phyloP scores from a whole-genome alignment of 129 eudicot species.

The Saussurea involucrata region DNA sequence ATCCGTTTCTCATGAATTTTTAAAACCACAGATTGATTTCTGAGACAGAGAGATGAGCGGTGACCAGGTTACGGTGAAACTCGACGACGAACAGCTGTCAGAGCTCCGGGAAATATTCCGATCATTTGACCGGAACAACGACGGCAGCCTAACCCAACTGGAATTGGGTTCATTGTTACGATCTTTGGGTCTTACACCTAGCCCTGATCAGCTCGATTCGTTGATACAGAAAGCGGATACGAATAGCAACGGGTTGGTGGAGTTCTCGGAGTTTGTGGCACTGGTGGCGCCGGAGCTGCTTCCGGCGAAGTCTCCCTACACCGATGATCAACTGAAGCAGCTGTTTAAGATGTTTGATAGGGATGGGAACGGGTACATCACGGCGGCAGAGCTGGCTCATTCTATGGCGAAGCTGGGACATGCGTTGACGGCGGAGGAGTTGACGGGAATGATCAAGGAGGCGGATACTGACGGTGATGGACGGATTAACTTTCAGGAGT shows the following conservation, averaged over 20 bases:
- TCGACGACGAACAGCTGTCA: constrained; percentile 76
- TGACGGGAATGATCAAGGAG: constrained; percentile 87
- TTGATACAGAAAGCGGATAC: constrained; percentile 87
- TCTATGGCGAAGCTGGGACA: constrained; percentile 95
- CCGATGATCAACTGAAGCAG: constrained; percentile 77
- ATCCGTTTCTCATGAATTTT: constrained; percentile 12
- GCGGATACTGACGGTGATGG: constrained; percentile 97
- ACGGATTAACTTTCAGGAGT: constrained; percentile 82
- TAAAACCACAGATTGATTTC: background rate
- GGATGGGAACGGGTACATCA: constrained; percentile 82
- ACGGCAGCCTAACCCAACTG: constrained; percentile 88
- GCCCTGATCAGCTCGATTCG: constrained; percentile 83
- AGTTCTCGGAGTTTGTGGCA: constrained; percentile 88
- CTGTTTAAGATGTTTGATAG: constrained; percentile 87
- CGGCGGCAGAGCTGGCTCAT: constrained; percentile 88
- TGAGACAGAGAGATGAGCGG: constrained; percentile 36
- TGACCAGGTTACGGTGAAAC: constrained; percentile 36
- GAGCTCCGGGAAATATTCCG: constrained; percentile 92
- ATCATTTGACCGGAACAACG: constrained; percentile 89
- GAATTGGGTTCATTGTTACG: constrained; percentile 90
- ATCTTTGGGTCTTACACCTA: constrained; percentile 78
- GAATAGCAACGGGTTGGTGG: constrained; percentile 78
- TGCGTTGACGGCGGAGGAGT: constrained; percentile 85
- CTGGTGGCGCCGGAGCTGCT: constrained; percentile 85
- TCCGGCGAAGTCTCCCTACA: constrained; percentile 86